Conservation (phyloP, 345 rosid genomes). For the Hirschfeldia incana region DNA sequence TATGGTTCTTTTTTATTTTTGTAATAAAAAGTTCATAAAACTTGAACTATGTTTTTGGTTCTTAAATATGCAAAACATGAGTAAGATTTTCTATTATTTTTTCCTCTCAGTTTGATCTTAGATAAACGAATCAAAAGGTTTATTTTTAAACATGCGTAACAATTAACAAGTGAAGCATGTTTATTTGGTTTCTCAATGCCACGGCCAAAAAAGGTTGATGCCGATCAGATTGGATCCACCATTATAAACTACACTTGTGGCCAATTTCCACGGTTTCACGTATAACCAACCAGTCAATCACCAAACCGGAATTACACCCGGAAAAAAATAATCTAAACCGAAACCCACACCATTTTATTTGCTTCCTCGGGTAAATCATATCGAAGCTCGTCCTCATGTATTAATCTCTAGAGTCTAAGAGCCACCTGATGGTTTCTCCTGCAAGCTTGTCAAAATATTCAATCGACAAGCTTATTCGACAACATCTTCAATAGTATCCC, state of each 20-base stretch:
- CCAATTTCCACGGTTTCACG: neutral
- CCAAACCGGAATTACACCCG: neutral
- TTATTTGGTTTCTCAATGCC: neutral
- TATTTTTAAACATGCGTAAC: neutral
- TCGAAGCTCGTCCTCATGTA: neutral
- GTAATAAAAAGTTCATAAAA: neutral
- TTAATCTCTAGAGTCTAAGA: conserved; percentile 6
- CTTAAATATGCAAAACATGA: neutral
- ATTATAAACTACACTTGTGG: neutral
- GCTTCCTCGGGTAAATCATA: neutral
- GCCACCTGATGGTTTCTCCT: conserved; percentile 43
- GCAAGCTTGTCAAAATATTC: conserved; percentile 53
- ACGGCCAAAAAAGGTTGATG: neutral
- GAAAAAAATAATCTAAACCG: neutral
- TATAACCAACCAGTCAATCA: neutral
- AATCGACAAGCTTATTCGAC: conserved; percentile 51
- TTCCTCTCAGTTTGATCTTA: neutral
- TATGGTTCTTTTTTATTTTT: neutral
- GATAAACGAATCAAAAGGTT: neutral
- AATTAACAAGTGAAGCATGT: neutral
- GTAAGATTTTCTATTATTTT: neutral
- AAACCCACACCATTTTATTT: neutral
- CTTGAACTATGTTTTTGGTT: neutral
- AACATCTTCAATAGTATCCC: conserved; percentile 47
- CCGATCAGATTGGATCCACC: neutral